These are phyloP conservation scores for Globisporangium alternatum DNA, from an alignment of 352 stramenopile genomes.

Conservation along the genomic window DNA sequence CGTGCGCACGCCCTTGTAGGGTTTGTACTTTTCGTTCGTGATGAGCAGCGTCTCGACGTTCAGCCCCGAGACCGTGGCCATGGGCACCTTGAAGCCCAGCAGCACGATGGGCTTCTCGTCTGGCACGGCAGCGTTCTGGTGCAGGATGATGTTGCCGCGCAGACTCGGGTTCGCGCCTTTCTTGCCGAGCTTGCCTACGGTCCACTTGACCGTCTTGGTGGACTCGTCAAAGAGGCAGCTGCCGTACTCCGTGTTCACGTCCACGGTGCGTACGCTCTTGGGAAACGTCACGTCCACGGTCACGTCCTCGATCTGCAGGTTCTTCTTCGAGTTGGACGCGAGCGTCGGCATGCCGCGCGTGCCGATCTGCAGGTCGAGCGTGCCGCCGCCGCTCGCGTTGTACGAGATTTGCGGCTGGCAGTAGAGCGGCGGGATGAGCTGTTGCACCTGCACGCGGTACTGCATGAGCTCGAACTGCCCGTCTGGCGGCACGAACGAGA, in stretches of 20 bases:
- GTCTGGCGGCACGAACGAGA: constrained; percentile 98
- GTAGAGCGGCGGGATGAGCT: constrained; percentile 84
- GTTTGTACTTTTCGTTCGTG: constrained; percentile 96
- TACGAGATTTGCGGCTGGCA: constrained; percentile 87
- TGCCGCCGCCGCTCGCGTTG: constrained; percentile 66
- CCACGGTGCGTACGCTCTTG: constrained; percentile 93
- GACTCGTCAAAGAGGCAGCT: constrained; percentile 95
- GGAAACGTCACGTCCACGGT: constrained; percentile 95
- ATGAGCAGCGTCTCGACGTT: constrained; percentile 94
- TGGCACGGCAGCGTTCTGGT: constrained; percentile 73
- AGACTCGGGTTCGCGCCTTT: constrained; percentile 86
- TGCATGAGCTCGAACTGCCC: constrained; percentile 95
- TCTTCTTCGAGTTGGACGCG: constrained; percentile 79
- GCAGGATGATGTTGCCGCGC: constrained; percentile 90
- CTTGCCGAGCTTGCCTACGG: constrained; percentile 92
- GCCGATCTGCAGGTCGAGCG: constrained; percentile 70
- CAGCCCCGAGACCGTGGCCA: constrained; percentile 94
- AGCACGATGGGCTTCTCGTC: constrained; percentile 94
- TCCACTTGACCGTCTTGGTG: constrained; percentile 94
- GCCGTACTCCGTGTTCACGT: constrained; percentile 92
- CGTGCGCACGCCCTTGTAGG: constrained; percentile 97
- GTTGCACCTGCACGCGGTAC: constrained; percentile 81
- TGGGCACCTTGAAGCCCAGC: constrained; percentile 95
- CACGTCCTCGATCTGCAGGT: constrained; percentile 88
- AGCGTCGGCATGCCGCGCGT: constrained; percentile 75